These are phyloP conservation scores for Hymenoscyphus albidus DNA, from an alignment of 2,329 filamentous ascomycete genomes.

Conservation along the genomic window DNA sequence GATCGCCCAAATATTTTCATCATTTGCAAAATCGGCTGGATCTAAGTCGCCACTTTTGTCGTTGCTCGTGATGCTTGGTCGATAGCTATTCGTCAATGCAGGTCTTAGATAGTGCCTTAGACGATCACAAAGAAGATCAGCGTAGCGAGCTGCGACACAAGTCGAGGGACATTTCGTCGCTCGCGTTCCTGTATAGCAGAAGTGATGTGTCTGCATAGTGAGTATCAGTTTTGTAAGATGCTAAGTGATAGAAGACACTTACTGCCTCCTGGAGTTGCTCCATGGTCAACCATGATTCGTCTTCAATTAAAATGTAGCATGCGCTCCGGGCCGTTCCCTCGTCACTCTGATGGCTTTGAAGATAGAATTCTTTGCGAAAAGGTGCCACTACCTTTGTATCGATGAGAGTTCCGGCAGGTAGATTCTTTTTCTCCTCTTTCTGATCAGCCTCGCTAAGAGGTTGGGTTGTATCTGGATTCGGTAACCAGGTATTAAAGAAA, in stretches of 20 bases:
- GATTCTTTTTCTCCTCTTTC: too few species aligned
- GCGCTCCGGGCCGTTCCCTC: not conserved
- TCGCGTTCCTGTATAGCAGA: too few species aligned
- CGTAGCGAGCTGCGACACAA: too few species aligned
- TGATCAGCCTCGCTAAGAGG: too few species aligned
- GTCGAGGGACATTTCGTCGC: too few species aligned
- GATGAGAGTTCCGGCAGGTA: not conserved
- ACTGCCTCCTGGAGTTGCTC: too few species aligned
- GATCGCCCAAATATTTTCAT: not conserved
- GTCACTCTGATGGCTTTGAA: not conserved
- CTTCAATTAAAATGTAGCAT: not conserved
- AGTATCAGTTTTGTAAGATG: too few species aligned
- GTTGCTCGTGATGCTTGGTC: not conserved
- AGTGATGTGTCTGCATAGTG: too few species aligned
- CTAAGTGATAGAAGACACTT: too few species aligned
- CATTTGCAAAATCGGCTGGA: not conserved
- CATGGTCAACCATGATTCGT: not conserved
- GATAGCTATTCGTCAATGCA: not conserved
- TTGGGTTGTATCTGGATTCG: too few species aligned
- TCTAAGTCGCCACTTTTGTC: not conserved
- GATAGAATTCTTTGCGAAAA: not conserved
- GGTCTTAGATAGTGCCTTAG: not conserved
- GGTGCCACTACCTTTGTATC: not conserved
- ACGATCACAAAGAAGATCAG: too few species aligned
- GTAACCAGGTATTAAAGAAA: too few species aligned